Evolutionary conservation across 169 alveolate species (phyloP).

Genomic region (Eimeria zaria): DNA sequence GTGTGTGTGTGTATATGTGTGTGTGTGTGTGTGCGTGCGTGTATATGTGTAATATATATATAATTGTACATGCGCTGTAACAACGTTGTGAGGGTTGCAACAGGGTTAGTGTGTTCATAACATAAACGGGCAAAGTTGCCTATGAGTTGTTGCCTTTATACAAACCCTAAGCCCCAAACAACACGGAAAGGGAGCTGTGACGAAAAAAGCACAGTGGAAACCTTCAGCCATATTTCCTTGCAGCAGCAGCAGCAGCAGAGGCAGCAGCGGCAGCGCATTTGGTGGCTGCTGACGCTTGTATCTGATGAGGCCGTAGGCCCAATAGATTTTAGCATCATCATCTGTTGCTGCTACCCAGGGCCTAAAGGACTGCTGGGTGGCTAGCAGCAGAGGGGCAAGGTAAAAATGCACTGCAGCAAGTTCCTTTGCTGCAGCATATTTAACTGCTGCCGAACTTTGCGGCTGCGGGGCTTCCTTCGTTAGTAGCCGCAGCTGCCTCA

Average conservation of each 20-base stretch:
- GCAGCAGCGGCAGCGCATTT: neutral
- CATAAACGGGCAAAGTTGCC: neutral
- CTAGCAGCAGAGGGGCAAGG: neutral
- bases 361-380: neutral
- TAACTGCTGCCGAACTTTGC: neutral
- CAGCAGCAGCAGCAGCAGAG: neutral
- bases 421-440: neutral
- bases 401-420: neutral
- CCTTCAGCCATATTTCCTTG: neutral
- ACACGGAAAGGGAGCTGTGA: neutral
- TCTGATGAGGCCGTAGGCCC: neutral
- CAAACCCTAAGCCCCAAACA: too few relatives aligned
- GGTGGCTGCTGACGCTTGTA: neutral
- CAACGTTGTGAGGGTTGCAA: neutral
- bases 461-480: too few relatives aligned
- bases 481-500: neutral
- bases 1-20: too few relatives aligned
- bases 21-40: too few relatives aligned
- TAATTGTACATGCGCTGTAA: neutral
- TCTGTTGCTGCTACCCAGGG: neutral
- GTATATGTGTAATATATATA: neutral
- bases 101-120: neutral
- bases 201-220: neutral
- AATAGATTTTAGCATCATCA: too few relatives aligned
- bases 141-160: neutral